Evolutionary conservation across 2,329 filamentous ascomycete genomes (phyloP).

Genomic region (Exutisphaerella laricina): DNA sequence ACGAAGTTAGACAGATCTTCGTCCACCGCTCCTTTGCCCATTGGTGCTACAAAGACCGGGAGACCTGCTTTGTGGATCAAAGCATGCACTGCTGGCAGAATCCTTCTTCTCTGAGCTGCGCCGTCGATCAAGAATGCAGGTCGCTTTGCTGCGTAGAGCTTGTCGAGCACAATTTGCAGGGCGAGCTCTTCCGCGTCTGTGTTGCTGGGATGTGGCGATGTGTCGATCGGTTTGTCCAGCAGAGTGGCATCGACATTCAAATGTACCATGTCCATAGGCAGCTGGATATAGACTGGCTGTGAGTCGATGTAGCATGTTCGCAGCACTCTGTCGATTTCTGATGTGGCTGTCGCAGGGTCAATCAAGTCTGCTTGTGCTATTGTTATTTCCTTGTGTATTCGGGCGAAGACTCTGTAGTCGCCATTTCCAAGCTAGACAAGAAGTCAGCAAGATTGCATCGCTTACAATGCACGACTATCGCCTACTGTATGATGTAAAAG

Average conservation of each 20-base stretch:
- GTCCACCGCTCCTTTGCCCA: slow-evolving; percentile 80
- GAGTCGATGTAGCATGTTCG: slow-evolving; percentile 67
- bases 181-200: slow-evolving; percentile 70
- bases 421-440: slow-evolving; percentile 42
- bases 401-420: slow-evolving; percentile 75
- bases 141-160: slow-evolving; percentile 64
- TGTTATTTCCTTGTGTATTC: slow-evolving; percentile 69
- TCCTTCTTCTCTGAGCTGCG: slow-evolving; percentile 34
- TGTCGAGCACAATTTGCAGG: slow-evolving; percentile 70
- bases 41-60: slow-evolving; percentile 81
- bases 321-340: slow-evolving; percentile 71
- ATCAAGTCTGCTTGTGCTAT: slow-evolving; percentile 66
- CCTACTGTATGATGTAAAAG: slow-evolving; percentile 42
- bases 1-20: slow-evolving; percentile 69
- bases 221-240: slow-evolving; percentile 64
- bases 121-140: slow-evolving; percentile 79
- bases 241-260: slow-evolving; percentile 69
- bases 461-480: slow-evolving; percentile 15
- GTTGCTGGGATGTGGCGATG: slow-evolving; percentile 61
- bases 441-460: not conserved
- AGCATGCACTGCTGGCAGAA: slow-evolving; percentile 64
- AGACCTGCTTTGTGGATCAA: slow-evolving; percentile 68
- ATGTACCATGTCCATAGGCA: slow-evolving; percentile 75
- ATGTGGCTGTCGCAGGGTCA: slow-evolving; percentile 61
- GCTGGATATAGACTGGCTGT: slow-evolving; percentile 75